A percentile compares a stretch with the other conserved stretches of the same genome.
phyloP scores from a whole-genome alignment of 2,329 filamentous ascomycete species.

The Penicillium sclerotigenum region DNA sequence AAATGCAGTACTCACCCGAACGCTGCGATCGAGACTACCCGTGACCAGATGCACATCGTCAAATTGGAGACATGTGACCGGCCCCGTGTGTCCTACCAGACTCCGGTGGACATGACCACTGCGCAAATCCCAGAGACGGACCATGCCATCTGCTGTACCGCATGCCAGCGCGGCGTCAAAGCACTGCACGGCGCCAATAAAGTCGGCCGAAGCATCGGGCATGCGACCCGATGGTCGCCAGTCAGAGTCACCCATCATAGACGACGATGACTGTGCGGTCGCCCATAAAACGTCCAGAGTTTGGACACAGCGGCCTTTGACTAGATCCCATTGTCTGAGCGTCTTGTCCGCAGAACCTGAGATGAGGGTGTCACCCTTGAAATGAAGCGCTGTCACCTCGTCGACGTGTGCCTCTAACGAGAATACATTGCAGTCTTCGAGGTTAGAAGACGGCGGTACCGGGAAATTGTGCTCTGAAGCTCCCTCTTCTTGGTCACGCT shows the following conservation, averaged over 20 bases:
- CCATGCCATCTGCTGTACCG: constrained; percentile 96
- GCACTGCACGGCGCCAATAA: constrained; percentile 90
- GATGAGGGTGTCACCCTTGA: constrained; percentile 82
- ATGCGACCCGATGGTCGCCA: constrained; percentile 70
- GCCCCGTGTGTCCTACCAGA: constrained; percentile 90
- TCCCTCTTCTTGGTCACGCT: constrained; percentile 47
- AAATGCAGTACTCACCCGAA: constrained; percentile 65
- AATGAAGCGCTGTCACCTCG: constrained; percentile 90
- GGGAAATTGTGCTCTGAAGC: constrained; percentile 54
- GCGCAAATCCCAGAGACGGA: constrained; percentile 91
- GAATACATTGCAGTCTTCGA: constrained; percentile 86
- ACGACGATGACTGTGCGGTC: constrained; percentile 79
- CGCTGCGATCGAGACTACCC: constrained; percentile 85
- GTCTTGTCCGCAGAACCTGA: constrained; percentile 98
- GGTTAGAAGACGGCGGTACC: constrained; percentile 66
- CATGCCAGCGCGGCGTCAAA: constrained; percentile 95
- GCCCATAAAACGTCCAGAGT: constrained; percentile 98
- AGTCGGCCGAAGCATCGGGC: constrained; percentile 71
- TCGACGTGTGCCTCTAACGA: constrained; percentile 87
- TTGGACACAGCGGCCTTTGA: constrained; percentile 95
- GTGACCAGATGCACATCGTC: constrained; percentile 95
- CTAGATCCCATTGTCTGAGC: constrained; percentile 92
- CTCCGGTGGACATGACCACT: constrained; percentile 97
- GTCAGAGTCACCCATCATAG: constrained; percentile 56
- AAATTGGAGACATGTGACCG: constrained; percentile 92